phyloP scores from a whole-genome alignment of 495 filamentous ascomycete genomes.

The Terfezia boudieri region DNA sequence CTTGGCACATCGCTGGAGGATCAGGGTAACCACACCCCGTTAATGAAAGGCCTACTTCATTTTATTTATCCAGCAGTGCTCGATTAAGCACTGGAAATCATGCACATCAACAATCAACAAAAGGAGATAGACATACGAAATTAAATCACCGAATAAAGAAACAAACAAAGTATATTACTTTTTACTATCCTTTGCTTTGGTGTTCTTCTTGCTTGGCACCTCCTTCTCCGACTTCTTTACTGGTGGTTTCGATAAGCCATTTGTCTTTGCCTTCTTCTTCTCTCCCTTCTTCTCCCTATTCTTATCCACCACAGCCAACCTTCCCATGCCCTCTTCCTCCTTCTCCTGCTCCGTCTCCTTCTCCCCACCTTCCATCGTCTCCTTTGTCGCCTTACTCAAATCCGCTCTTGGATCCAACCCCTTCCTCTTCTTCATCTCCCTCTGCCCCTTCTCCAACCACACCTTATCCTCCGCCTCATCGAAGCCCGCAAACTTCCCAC shows the following conservation, averaged over 20 bases:
- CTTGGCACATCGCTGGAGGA: too few relatives aligned
- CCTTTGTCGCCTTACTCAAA: conserved; percentile 11
- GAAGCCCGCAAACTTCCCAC: conserved; percentile 1
- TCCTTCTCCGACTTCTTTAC: not conserved
- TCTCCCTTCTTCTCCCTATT: conserved; percentile 4
- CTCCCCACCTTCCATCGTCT: conserved; percentile 6
- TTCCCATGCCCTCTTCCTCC: conserved; percentile 2
- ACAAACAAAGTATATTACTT: not conserved
- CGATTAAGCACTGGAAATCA: too few relatives aligned
- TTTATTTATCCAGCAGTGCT: too few relatives aligned
- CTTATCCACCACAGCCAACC: not conserved
- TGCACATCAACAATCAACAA: too few relatives aligned
- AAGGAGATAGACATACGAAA: conserved; percentile 1
- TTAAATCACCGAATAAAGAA: not conserved
- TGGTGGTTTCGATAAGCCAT: not conserved
- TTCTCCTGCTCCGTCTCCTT: conserved; percentile 17
- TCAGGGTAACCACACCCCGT: too few relatives aligned
- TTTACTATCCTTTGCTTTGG: not conserved
- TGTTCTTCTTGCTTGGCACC: not conserved
- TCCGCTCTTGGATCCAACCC: conserved; percentile 9
- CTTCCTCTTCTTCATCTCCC: conserved; percentile 24
- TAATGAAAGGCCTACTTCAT: too few relatives aligned
- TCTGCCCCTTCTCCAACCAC: conserved; percentile 29
- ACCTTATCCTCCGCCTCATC: conserved; percentile 19
- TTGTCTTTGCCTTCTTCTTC: not conserved